phyloP scores from a whole-genome alignment of 768 basidiomycete genomes.

The Lentinula edodes region DNA sequence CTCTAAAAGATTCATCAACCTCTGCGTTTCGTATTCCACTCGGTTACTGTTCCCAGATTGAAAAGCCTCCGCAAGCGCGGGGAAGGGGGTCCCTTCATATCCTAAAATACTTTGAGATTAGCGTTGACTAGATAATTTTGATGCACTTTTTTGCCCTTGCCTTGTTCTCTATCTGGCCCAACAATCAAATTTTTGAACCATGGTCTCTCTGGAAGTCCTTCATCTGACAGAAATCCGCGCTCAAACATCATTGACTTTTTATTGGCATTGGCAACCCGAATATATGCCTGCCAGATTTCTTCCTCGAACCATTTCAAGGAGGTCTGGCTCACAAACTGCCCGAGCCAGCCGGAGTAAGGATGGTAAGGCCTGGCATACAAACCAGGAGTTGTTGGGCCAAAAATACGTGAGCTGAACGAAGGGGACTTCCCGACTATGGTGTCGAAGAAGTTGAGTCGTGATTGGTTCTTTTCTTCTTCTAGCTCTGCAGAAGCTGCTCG shows the following conservation, averaged over 20 bases:
- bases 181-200: constrained; percentile 45
- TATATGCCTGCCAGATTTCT: constrained; percentile 50
- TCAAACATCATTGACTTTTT: constrained; percentile 66
- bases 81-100: constrained; percentile 82
- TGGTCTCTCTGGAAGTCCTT: constrained; percentile 71
- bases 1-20: constrained; percentile 49
- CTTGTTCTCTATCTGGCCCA: constrained; percentile 1
- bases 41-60: constrained; percentile 61
- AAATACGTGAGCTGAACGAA: constrained; percentile 10
- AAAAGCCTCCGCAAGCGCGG: constrained; percentile 66
- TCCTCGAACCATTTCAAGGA: neutral
- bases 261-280: constrained; percentile 56
- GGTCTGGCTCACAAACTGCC: neutral
- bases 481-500: constrained; percentile 47
- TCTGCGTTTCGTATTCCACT: constrained; percentile 54
- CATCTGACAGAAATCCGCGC: constrained; percentile 72
- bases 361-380: neutral
- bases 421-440: constrained; percentile 38
- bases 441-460: constrained; percentile 42
- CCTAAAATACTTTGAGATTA: constrained; percentile 30
- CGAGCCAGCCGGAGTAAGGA: neutral
- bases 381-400: too few relatives aligned
- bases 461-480: constrained; percentile 54
- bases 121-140: neutral
- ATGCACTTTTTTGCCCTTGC: neutral